Base-by-base conservation (phyloP, 2,329 filamentous ascomycete species). In the Claviceps fusiformis region DNA sequence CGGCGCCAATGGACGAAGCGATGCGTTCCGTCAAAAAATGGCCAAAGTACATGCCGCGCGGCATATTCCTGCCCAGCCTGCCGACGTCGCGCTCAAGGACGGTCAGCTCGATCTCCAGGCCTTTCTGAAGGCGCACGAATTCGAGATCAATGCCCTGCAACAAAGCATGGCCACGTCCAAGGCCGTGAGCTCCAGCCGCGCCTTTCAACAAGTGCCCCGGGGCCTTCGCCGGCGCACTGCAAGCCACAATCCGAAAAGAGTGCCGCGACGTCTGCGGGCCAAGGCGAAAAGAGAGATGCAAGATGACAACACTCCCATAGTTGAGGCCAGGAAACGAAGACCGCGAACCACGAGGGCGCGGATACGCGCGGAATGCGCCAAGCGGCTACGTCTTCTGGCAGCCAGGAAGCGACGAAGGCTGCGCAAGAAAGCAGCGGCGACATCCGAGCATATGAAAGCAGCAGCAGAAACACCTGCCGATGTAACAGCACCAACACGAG, bases 241-340 rank as follows among this genome's bases (percentile, higher is more conserved):
- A 24, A 95, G 90, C 68, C 93, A 98, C 71, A 96, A 98, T 77
- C 87, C 87, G 41, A 95, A 92, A 71, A 81, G 86, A 59, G 85
- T 98, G 17, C 93, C 93, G 2, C 86, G 85, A 65, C 75, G 89
- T 59, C 71, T 97, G 64, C 80, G 86, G 55, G 72, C 72, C 44
- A 79, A 86, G 61, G 90, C 89, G 1, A 79, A 75, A 62, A 73
- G 70, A 59, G 80, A 95, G 77, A 95, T 95, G 83, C 75, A 75
- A 17, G 87, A 95, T 55, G 92, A 97, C 65, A 96, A 96, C 60
- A 95, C 92, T 0, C 91, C 93, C 0, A 86, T 82, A 0, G 83
- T 91, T 6, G 86, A 83, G 53, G 75, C 76, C 1, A 77, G 78
- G 58, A 81, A 79, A 59, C 76, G 84, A 57, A 85, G 81, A 62